Conservation (phyloP, 2,329 filamentous ascomycete genomes). For the Cladosporium sp. region DNA sequence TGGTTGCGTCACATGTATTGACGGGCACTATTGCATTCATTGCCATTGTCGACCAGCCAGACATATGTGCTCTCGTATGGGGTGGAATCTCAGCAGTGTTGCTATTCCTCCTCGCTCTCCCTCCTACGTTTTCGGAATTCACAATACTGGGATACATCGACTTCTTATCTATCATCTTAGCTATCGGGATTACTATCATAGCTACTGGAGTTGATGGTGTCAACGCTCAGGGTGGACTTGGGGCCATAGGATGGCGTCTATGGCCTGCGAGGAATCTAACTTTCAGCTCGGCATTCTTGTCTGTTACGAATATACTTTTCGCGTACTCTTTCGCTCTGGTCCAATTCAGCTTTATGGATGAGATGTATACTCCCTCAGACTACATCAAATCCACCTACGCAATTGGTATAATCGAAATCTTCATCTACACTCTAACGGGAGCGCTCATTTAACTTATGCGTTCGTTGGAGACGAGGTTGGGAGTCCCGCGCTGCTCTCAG, state of each 20-base stretch:
- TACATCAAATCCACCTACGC: slow-evolving; percentile 57
- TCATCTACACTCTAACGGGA: slow-evolving; percentile 63
- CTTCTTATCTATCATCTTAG: slow-evolving; percentile 33
- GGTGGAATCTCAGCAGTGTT: slow-evolving; percentile 40
- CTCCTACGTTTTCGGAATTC: slow-evolving; percentile 34
- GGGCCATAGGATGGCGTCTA: slow-evolving; percentile 31
- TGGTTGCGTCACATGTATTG: slow-evolving; percentile 42
- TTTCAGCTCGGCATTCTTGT: slow-evolving; percentile 57
- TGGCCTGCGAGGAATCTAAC: slow-evolving; percentile 33
- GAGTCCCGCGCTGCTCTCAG: slow-evolving; percentile 64
- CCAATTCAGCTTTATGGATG: slow-evolving; percentile 65
- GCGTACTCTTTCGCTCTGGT: slow-evolving; percentile 54
- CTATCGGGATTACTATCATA: slow-evolving; percentile 34
- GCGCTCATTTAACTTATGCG: slow-evolving; percentile 64
- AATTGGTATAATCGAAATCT: slow-evolving; percentile 60
- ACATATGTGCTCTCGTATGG: slow-evolving; percentile 40
- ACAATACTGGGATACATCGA: slow-evolving; percentile 34
- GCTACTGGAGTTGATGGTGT: slow-evolving; percentile 31
- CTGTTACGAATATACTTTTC: slow-evolving; percentile 70
- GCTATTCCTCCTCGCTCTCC: slow-evolving; percentile 33
- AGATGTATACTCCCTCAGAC: slow-evolving; percentile 60
- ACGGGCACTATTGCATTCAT: slow-evolving; percentile 45
- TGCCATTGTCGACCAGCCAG: slow-evolving; percentile 34
- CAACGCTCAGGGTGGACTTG: slow-evolving; percentile 27
- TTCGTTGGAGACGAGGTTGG: slow-evolving; percentile 59